Base-by-base conservation (phyloP, 2,329 filamentous ascomycete genomes). In the Dactylellina drechsleri region DNA sequence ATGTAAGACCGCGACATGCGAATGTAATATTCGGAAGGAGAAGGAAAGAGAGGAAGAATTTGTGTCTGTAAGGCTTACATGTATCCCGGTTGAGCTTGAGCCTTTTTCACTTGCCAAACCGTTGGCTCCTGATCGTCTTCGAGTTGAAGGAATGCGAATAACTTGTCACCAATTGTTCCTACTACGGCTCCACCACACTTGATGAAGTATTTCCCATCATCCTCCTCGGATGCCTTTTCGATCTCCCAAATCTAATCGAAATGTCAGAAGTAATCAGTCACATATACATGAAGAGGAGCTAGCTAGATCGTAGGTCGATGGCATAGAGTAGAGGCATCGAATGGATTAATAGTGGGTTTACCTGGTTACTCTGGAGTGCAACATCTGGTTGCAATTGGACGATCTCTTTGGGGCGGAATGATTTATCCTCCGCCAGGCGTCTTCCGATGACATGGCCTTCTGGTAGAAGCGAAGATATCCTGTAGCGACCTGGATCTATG, bases 341-440 rank as follows among this genome's bases (percentile, higher is more conserved):
- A 36, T 10, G 31, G 6, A 5, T 7, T 10, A 36, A 36, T 3
- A 5, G 31, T 36, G 31, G 10, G 10, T 10, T 36, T 36, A 10
- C 31, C 31, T 36, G 31, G 43, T 47, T 7, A 2, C 13, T 18
- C 3, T n/a, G 15, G 4, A n/a, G 6, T 18, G 4, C 43, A 12
- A n/a, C 5, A 16, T 47, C 43, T 18, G 1, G 1, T n/a, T 47
- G 15, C 16, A 47, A 18, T 8, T 47, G 43, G 13, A 36, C 26
- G 12, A 62, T 43, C 1, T 4, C 1, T n/a, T 62, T 62, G 3
- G 59, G 59, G 4, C 26, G 6, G 26, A 40, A 36, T 5, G 59
- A 62, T 52, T 23, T 52, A 52, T 53, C 59, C 40, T 62, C 59
- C 4, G 6, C 5, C 4, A 1, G n/a, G 3, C 23, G 15, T 62